These are phyloP conservation scores for Quercus engelmannii DNA, from an alignment of 306 rosid species.

Conservation along the genomic window DNA sequence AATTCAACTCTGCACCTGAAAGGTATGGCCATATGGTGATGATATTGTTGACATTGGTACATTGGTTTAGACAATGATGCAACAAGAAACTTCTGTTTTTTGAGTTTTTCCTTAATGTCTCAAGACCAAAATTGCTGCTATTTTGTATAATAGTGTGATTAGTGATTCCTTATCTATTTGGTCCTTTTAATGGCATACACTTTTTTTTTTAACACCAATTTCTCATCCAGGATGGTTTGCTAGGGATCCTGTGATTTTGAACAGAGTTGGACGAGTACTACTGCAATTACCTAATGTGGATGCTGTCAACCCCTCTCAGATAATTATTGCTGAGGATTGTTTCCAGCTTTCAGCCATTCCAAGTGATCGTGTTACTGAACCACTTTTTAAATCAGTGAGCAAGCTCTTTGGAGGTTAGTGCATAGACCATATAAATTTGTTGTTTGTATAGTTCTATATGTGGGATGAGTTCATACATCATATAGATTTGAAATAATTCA, in stretches of 20 bases:
- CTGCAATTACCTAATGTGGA: conserved; percentile 40
- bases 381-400: conserved; percentile 45
- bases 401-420: conserved; percentile 72
- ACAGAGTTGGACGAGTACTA: conserved; percentile 58
- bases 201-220: conserved; percentile 27
- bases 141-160: not conserved
- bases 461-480: not conserved
- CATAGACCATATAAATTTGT: conserved; percentile 2
- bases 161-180: not conserved
- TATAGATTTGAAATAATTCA: not conserved
- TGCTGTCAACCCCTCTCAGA: conserved; percentile 43
- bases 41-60: not conserved
- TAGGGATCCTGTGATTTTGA: conserved; percentile 66
- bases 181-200: not conserved
- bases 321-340: conserved; percentile 88
- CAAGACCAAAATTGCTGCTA: not conserved
- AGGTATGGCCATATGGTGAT: not conserved
- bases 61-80: not conserved
- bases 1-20: not conserved
- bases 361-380: conserved; percentile 29
- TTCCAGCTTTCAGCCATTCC: conserved; percentile 71
- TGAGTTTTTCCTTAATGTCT: not conserved
- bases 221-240: conserved; percentile 88
- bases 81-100: not conserved
- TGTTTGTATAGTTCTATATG: not conserved